These are phyloP conservation scores for Pseudotsuga menziesii DNA, from an alignment of 75 land plant species.

Conservation along the genomic window DNA sequence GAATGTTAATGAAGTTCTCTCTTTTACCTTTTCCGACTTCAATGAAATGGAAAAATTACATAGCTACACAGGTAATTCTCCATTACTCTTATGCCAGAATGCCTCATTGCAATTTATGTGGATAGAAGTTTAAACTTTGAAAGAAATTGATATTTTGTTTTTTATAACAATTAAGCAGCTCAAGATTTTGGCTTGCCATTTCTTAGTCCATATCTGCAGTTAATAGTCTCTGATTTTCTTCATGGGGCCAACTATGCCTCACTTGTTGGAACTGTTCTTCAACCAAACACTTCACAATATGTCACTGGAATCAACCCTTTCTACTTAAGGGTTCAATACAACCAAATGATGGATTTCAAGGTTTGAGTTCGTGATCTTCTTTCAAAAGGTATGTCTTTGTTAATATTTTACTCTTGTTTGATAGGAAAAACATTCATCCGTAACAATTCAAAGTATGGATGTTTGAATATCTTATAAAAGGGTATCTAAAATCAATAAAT, in stretches of 20 bases:
- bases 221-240: conserved; percentile 60
- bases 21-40: background rate
- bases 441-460: background rate
- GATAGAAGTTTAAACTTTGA: background rate
- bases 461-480: too few species aligned
- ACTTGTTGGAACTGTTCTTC: conserved; percentile 63
- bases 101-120: background rate
- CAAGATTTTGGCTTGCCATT: conserved; percentile 67
- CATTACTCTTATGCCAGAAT: background rate
- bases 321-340: background rate
- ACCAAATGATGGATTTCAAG: background rate
- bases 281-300: conserved; percentile 24
- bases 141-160: background rate
- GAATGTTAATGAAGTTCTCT: background rate
- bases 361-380: background rate
- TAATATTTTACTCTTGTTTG: background rate
- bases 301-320: background rate
- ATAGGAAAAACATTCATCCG: background rate
- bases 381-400: background rate
- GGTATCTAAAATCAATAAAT: too few species aligned
- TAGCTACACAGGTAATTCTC: background rate
- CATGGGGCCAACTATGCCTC: conserved; percentile 88
- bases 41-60: background rate
- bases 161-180: conserved; percentile 33
- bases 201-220: conserved; percentile 71